Base-by-base conservation (phyloP, 176 grass and related monocot species). In the Eleusine coracana region DNA sequence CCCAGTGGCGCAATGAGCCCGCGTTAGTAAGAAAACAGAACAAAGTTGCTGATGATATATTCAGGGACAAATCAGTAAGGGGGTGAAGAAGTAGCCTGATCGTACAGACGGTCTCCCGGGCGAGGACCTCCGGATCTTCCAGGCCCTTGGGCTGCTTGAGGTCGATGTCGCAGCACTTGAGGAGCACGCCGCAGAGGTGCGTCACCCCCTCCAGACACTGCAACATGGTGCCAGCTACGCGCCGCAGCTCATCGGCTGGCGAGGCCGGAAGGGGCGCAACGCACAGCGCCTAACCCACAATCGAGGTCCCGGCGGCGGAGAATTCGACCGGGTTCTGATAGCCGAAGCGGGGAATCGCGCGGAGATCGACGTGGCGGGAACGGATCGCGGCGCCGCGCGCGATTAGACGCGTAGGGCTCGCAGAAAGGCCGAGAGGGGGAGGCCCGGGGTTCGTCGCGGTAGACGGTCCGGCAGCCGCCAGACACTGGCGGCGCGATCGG, bases 101-200 rank as follows among this genome's bases (percentile, higher is more conserved):
- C 91, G 67, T 92, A 96, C 96, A 96, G 42, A 94, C 88, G 29
- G 96, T 98, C 90, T 96, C 90, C 83, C 93, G 84, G 64, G 91
- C 96, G 29, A 98, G 90, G 55, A 93, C 5, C 40, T 96, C 84
- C 10, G 93, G 96, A 74, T 99, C 91, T 10, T 89, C 87, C 0
- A 99, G 87, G 31, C 92, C 93, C 80, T 85, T 99, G 77, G 83
- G 40, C 66, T 87, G 93, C 85, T 84, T 92, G 62, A 84, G 83
- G 73, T 99, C 91, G 58, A 96, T 38, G 80, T 86, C 87, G 58
- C 82, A 99, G 77, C 90, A 95, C 73, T 72, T 92, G 62, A 95
- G 80, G 66, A 99, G 75, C 75, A 79, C 71, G 68, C 75, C 63
- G 77, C 68, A 71, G 4, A 93, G 89, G 40, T 93, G 95, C 82